phyloP scores from a whole-genome alignment of 129 eudicot species.

The Heracleum sosnowskyi region DNA sequence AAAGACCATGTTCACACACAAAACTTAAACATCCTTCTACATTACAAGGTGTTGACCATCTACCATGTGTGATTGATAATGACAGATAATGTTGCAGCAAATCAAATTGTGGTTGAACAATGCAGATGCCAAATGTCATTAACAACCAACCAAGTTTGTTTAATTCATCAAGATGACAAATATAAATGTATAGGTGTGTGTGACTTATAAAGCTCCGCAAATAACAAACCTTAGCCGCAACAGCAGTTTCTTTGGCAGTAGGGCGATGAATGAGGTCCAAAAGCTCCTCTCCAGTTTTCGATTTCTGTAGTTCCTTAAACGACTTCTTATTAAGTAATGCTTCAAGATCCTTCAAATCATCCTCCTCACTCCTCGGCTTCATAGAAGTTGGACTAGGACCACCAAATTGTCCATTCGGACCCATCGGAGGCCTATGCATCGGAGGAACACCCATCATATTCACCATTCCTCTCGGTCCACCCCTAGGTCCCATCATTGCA shows the following conservation, averaged over 20 bases:
- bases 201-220: constrained; percentile 2
- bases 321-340: constrained; percentile 82
- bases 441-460: constrained; percentile 60
- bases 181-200: neutral
- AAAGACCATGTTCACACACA: neutral
- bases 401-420: constrained; percentile 33
- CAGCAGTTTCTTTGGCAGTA: constrained; percentile 91
- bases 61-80: neutral
- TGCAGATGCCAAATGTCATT: constrained; percentile 9
- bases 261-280: constrained; percentile 88
- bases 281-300: constrained; percentile 92
- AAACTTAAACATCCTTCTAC: neutral
- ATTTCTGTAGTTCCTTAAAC: constrained; percentile 80
- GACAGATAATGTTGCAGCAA: neutral
- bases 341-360: constrained; percentile 86
- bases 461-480: constrained; percentile 55
- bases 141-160: neutral
- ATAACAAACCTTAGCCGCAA: constrained; percentile 69
- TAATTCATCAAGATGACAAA: neutral
- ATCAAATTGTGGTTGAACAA: neutral
- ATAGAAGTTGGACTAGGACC: constrained; percentile 21
- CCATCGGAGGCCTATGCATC: constrained; percentile 56
- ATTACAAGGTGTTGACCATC: neutral
- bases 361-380: constrained; percentile 81
- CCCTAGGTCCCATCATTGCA: constrained; percentile 39